Percentiles rank a stretch among this genome's conserved stretches.
These are phyloP conservation scores for Aspergillus ostianus DNA, from an alignment of 495 filamentous ascomycete species.

Conservation along the genomic window DNA sequence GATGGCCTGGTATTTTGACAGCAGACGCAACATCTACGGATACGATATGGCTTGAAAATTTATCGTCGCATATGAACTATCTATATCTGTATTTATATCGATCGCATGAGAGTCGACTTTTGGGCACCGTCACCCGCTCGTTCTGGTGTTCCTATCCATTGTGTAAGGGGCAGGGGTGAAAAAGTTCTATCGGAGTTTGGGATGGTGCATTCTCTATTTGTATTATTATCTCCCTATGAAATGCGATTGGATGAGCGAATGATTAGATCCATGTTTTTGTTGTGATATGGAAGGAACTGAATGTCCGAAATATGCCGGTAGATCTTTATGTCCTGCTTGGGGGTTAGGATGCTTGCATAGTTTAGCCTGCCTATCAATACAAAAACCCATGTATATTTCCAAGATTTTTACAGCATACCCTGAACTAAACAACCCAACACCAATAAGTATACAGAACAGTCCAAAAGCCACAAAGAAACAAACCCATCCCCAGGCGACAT, in stretches of 20 bases:
- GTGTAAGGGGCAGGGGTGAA: background rate
- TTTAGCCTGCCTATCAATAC: too few relatives aligned
- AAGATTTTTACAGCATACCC: background rate
- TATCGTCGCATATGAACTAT: background rate
- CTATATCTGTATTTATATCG: constrained; percentile 13
- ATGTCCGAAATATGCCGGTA: background rate
- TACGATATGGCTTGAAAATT: background rate
- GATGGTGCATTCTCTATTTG: background rate
- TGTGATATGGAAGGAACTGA: background rate
- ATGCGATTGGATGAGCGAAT: background rate
- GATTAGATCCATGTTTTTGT: background rate
- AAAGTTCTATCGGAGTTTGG: background rate
- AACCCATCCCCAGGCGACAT: background rate
- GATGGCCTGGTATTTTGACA: background rate
- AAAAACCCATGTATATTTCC: background rate
- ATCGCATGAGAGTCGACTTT: background rate
- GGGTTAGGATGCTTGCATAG: too few relatives aligned
- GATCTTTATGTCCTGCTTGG: background rate
- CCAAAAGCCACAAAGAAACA: background rate
- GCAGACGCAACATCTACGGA: background rate
- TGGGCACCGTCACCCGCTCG: background rate
- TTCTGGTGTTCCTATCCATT: background rate
- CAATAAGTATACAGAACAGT: background rate
- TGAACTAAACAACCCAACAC: background rate
- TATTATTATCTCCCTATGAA: background rate